Percentiles rank a stretch among this genome's conserved stretches.
These are phyloP conservation scores for Penicillium capsulatum DNA, from an alignment of 2,329 filamentous ascomycete genomes.

Conservation along the genomic window DNA sequence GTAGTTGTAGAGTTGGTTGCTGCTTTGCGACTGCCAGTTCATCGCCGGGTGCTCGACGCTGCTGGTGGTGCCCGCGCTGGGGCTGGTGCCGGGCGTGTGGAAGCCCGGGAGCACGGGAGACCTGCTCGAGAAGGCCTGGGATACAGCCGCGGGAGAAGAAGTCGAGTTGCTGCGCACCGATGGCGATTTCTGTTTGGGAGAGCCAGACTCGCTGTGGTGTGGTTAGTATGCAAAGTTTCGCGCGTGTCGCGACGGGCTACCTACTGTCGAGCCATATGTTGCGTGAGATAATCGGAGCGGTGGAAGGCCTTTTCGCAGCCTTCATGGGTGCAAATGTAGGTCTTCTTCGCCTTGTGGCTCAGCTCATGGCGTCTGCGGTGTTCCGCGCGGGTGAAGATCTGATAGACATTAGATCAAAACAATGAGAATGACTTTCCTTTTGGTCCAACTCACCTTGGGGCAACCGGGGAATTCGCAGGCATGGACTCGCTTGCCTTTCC, in stretches of 20 bases:
- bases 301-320: slow-evolving; percentile 48
- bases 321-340: slow-evolving; percentile 40
- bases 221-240: too few relatives aligned
- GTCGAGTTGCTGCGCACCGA: slow-evolving; percentile 5
- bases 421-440: too few relatives aligned
- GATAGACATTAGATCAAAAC: not conserved
- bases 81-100: slow-evolving; percentile 1
- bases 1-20: slow-evolving; percentile 2
- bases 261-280: slow-evolving; percentile 49
- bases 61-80: not conserved
- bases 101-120: slow-evolving; percentile 1
- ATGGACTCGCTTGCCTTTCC: slow-evolving; percentile 50
- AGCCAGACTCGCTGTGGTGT: slow-evolving; percentile 1
- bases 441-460: slow-evolving; percentile 37
- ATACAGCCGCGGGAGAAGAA: slow-evolving; percentile 3
- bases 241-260: slow-evolving; percentile 15
- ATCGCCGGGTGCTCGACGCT: not conserved
- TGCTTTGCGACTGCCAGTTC: not conserved
- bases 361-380: slow-evolving; percentile 47
- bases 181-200: not conserved
- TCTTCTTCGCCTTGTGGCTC: slow-evolving; percentile 46
- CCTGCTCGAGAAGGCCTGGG: not conserved
- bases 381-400: slow-evolving; percentile 50
- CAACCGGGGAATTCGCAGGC: slow-evolving; percentile 46
- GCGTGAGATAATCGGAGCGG: slow-evolving; percentile 44